Evolutionary conservation across 768 basidiomycete genomes (phyloP), one percentile per base, ranked within the genome.

Genomic region (Russula vinacea): DNA sequence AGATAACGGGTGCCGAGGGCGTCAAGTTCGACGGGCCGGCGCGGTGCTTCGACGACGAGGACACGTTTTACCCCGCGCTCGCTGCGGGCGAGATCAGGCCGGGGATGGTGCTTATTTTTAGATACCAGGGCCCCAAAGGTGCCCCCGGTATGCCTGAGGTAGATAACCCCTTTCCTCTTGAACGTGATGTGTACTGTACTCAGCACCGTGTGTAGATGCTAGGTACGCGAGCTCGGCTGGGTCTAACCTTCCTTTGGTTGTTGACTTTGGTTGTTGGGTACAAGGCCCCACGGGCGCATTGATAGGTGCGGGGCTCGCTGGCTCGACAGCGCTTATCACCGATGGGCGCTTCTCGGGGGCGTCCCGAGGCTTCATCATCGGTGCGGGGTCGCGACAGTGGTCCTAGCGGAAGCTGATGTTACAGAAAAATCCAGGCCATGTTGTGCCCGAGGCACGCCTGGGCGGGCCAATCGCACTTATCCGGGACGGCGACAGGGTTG

Each of bases 1-100:
- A 98, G 76, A 78, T 97, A 66, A 96, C 94, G 7, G 94, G 94
- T 16, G 94, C 95, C 75, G 94, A 97, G 76, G 94, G 94, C 5
- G 74, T 84, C 57, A 80, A 77, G 24, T 97, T 97, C 68, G 89
- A 92, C 85, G 91, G 91, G 57, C 74, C 78, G 26, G 91, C 91
- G 14, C 88, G 83, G 14, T 67, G 58, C 62, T 57, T 44, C 45
- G 58, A 58, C 54, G 90, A 85, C 63, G 78, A 88, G 60, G 83
- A 85, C 19, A 81, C 79, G 56, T 91, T 94, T 73, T 90, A 89
- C 73, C 83, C 84, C 37, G 83, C 88, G 9, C 81, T 94, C 33
- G 84, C 83, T 71, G 82, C 78, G 3, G 88, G 90, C 14, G 85
- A 91, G 70, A 86, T 94, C 71, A 89, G 81, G 67, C 76, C 85